Evolutionary conservation across 345 rosid genomes (phyloP), one percentile per base, ranked within the genome.

Genomic region (Bruguiera gymnorhiza): DNA sequence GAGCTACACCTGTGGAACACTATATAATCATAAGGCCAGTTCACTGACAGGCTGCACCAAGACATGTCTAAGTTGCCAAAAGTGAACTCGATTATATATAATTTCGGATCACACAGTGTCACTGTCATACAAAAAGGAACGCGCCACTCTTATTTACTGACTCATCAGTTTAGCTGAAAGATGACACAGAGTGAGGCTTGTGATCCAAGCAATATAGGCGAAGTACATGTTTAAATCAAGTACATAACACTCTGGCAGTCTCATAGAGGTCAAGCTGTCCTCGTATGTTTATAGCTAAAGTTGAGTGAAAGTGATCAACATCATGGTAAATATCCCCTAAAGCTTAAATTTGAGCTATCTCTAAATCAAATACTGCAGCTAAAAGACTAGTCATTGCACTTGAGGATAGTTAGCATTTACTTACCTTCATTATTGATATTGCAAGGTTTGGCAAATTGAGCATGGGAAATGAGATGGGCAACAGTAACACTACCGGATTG

Each of bases 391-490:
- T 36, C 53, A 71, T 65, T 43, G 39, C 63, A 58, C 71, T 26
- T 29, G 46, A 60, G 24, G 15, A 26, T 43, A 53, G 11, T 50
- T 50, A 54, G 64, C 43, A 16, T 48, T 73, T 60, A 70, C 78
- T 63, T 67, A 65, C 31, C 34, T 52, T 69, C 30, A 57, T 62
- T 59, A 66, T 80, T 83, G 78, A 76, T 83, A 76, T 78, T 70
- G 81, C 80, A 84, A 88, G 83, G 65, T 67, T 66, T 60, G 36
- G 60, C 59, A 68, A 53, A 52, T 62, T 86, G 79, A 82, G 30
- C 62, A 83, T 86, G 90, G 84, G 84, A 58, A 83, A 78, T 76
- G 90, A 86, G 78, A 84, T 84, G 90, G 88, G 91, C 24, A 86
- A 86, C 83, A 84, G 62, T 60, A 86, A 83, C 81, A 73, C 90